Evolutionary conservation across 106 monocot genomes (phyloP).

Genomic region (Acanthochlamys bracteata): DNA sequence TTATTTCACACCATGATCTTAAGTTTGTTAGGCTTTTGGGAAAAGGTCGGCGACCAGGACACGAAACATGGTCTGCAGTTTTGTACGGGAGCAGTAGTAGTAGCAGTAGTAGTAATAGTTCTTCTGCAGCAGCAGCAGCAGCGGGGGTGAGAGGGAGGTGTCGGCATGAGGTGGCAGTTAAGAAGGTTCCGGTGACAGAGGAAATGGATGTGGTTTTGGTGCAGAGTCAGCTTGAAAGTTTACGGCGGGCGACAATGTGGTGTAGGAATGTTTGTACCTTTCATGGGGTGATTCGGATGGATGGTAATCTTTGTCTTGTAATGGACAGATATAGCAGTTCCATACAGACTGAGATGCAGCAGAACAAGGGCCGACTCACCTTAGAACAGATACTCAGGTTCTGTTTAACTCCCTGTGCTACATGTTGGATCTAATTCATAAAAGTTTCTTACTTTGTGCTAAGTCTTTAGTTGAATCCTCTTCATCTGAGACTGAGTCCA

Average conservation of each 20-base stretch:
- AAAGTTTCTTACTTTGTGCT: too few relatives aligned
- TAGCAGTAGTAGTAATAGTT: conserved; percentile 7
- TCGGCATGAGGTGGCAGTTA: conserved; percentile 73
- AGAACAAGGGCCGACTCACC: conserved; percentile 91
- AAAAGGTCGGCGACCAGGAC: conserved; percentile 39
- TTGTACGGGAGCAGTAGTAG: conserved; percentile 27
- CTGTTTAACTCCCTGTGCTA: too few relatives aligned
- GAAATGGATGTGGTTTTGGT: conserved; percentile 62
- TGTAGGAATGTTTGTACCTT: conserved; percentile 90
- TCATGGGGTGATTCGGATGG: conserved; percentile 64
- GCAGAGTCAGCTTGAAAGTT: conserved; percentile 54
- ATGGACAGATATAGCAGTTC: conserved; percentile 82
- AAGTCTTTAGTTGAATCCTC: too few relatives aligned
- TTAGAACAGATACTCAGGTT: conserved; percentile 98
- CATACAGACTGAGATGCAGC: conserved; percentile 82
- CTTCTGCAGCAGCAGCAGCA: conserved; percentile 7
- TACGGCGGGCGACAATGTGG: conserved; percentile 75
- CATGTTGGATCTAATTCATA: too few relatives aligned
- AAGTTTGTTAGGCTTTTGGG: conserved; percentile 57
- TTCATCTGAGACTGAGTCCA: too few relatives aligned
- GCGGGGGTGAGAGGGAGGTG: conserved; percentile 33
- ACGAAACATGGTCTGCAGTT: conserved; percentile 84
- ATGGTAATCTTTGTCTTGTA: conserved; percentile 70
- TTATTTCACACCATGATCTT: conserved; percentile 63
- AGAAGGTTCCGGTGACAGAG: conserved; percentile 55